These are phyloP conservation scores for Tanozyma kutaoensis DNA, from an alignment of 805 yeast genomes.

Conservation along the genomic window DNA sequence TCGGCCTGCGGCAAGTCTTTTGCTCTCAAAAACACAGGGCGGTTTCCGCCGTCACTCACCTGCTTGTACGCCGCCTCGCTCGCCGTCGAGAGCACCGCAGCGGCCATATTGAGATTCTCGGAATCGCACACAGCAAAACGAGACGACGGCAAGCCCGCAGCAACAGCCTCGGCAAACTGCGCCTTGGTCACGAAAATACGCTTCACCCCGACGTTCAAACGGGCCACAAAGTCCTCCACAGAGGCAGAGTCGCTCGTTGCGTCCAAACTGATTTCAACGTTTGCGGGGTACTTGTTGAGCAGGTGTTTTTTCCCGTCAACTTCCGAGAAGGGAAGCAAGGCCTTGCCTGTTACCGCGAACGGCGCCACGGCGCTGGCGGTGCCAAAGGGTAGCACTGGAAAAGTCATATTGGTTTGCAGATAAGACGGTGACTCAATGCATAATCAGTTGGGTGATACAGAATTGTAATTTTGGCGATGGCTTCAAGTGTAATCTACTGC, in stretches of 20 bases:
- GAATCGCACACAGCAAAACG: constrained; percentile 5
- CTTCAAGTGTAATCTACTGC: too few relatives aligned
- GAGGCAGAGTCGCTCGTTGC: constrained; percentile 8
- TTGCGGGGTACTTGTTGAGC: constrained; percentile 15
- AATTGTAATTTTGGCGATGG: too few relatives aligned
- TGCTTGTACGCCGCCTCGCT: constrained; percentile 7
- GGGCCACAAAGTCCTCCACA: constrained; percentile 24
- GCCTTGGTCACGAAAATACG: constrained; percentile 24
- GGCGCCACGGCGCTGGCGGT: not conserved
- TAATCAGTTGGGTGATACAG: too few relatives aligned
- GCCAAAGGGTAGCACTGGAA: not conserved
- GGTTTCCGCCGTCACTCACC: constrained; percentile 13
- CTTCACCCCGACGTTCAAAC: constrained; percentile 50
- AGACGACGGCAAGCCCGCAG: constrained; percentile 6
- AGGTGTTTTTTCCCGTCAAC: constrained; percentile 18
- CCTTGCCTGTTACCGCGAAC: constrained; percentile 14
- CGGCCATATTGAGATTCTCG: constrained; percentile 7
- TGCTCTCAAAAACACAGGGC: constrained; percentile 14
- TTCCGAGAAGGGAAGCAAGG: constrained; percentile 14
- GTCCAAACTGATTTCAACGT: constrained; percentile 18
- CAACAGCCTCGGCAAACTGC: constrained; percentile 3
- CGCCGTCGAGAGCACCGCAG: constrained; percentile 9
- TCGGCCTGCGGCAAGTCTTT: too few relatives aligned
- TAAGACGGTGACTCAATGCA: too few relatives aligned
- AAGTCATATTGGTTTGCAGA: not conserved